Percentiles rank a stretch among this genome's conserved stretches.
phyloP scores from a whole-genome alignment of 2,329 filamentous ascomycete genomes.

The Pseudovirgaria hyperparasitica region DNA sequence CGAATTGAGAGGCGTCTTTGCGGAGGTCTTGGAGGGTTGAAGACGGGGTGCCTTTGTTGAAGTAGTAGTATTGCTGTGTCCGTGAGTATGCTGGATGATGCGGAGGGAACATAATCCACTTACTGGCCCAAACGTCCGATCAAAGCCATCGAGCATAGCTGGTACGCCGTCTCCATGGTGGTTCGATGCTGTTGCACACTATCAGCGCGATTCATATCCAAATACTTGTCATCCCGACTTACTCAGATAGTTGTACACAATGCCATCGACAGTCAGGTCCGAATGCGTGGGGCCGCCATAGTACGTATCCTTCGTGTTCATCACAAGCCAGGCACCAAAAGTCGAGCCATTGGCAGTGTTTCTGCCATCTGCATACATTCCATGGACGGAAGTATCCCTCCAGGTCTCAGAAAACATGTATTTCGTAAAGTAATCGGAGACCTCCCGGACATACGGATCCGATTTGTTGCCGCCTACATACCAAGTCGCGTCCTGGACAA shows the following conservation, averaged over 20 bases:
- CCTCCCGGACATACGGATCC: conserved; percentile 42
- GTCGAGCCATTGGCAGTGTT: conserved; percentile 37
- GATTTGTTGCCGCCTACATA: conserved; percentile 40
- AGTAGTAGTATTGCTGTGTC: conserved; percentile 48
- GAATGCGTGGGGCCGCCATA: conserved; percentile 48
- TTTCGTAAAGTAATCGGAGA: conserved; percentile 52
- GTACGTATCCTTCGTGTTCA: conserved; percentile 51
- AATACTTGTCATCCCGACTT: too few species aligned
- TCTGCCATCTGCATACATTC: conserved; percentile 38
- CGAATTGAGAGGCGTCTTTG: conserved; percentile 39
- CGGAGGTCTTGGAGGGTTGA: conserved; percentile 35
- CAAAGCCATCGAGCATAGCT: conserved; percentile 49
- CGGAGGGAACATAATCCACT: too few species aligned
- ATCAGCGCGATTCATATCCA: too few species aligned
- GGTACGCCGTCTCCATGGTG: conserved; percentile 48
- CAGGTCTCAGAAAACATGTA: conserved; percentile 48
- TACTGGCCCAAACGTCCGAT: conserved; percentile 49
- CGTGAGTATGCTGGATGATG: too few species aligned
- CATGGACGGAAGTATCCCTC: conserved; percentile 45
- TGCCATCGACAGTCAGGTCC: conserved; percentile 49
- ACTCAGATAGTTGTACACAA: conserved; percentile 50
- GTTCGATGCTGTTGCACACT: conserved; percentile 34
- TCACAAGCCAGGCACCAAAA: conserved; percentile 50
- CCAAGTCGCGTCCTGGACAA: conserved; percentile 52
- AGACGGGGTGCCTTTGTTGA: conserved; percentile 39